These are phyloP conservation scores for Yamadazyma conglobata DNA, from an alignment of 1,139 yeast species.

Conservation along the genomic window DNA sequence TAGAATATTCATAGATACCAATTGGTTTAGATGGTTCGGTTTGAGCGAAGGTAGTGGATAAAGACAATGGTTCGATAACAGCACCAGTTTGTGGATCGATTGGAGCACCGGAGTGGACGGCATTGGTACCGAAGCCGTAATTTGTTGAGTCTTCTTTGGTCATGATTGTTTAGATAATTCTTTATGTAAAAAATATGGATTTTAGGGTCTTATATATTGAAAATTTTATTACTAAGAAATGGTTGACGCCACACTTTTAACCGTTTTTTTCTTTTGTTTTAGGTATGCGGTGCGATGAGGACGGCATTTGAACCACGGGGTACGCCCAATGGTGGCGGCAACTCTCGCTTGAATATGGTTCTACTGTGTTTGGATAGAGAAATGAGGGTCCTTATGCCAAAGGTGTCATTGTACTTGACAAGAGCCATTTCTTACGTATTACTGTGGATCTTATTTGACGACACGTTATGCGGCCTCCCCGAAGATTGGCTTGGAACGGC, in stretches of 20 bases:
- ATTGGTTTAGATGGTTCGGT: slow-evolving; percentile 71
- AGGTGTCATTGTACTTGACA: too few species aligned
- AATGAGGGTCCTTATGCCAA: too few species aligned
- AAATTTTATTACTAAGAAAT: slow-evolving; percentile 1
- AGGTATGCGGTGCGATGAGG: slow-evolving; percentile 4
- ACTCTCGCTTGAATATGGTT: too few species aligned
- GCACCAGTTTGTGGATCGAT: slow-evolving; percentile 79
- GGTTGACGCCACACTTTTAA: slow-evolving; percentile 4
- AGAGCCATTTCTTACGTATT: too few species aligned
- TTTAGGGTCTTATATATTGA: background rate
- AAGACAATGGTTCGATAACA: slow-evolving; percentile 79
- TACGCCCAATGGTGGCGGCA: too few species aligned
- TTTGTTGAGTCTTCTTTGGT: slow-evolving; percentile 15
- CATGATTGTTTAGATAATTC: slow-evolving; percentile 8
- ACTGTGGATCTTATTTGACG: too few species aligned
- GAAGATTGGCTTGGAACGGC: too few species aligned
- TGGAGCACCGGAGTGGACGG: slow-evolving; percentile 81
- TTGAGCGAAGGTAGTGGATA: slow-evolving; percentile 86
- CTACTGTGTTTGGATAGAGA: too few species aligned
- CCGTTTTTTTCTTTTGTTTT: background rate
- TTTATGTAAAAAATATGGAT: background rate
- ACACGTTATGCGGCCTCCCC: too few species aligned
- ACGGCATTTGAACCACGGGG: background rate
- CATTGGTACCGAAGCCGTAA: slow-evolving; percentile 69
- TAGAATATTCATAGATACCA: slow-evolving; percentile 80